phyloP scores from a whole-genome alignment of 441 rosid genomes.

The Isatis lusitanica region DNA sequence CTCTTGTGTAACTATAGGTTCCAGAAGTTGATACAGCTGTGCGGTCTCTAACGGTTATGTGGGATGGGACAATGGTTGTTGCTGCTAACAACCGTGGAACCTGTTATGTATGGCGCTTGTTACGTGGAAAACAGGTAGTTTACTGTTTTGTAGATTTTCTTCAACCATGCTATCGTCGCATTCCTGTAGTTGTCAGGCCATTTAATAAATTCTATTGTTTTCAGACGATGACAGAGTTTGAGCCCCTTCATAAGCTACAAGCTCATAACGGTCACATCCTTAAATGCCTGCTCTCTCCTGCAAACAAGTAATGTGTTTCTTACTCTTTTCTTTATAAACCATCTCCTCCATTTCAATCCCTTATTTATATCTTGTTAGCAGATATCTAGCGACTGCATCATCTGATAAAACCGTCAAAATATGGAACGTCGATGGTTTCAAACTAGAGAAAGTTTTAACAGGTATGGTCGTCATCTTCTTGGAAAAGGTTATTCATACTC shows the following conservation, averaged over 20 bases:
- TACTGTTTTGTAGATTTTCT: background rate
- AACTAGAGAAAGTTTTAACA: conserved; percentile 74
- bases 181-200: background rate
- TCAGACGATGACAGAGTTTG: conserved; percentile 93
- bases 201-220: background rate
- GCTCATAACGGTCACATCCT: conserved; percentile 89
- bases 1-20: conserved; percentile 51
- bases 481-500: background rate
- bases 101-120: conserved; percentile 91
- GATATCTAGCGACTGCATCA: conserved; percentile 95
- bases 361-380: conserved; percentile 25
- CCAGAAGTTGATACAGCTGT: conserved; percentile 94
- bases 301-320: conserved; percentile 55
- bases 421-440: conserved; percentile 98
- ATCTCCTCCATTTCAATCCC: background rate
- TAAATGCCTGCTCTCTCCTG: conserved; percentile 92
- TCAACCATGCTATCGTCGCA: background rate
- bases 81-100: conserved; percentile 95
- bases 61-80: conserved; percentile 94
- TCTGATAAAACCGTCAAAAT: conserved; percentile 94
- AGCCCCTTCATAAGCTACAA: conserved; percentile 95
- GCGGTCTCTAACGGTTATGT: conserved; percentile 86
- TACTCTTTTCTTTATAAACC: background rate
- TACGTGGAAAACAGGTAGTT: conserved; percentile 74
- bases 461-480: conserved; percentile 40